Conservation (phyloP, 208 protist genomes). For the Crithidia thermophila region DNA sequence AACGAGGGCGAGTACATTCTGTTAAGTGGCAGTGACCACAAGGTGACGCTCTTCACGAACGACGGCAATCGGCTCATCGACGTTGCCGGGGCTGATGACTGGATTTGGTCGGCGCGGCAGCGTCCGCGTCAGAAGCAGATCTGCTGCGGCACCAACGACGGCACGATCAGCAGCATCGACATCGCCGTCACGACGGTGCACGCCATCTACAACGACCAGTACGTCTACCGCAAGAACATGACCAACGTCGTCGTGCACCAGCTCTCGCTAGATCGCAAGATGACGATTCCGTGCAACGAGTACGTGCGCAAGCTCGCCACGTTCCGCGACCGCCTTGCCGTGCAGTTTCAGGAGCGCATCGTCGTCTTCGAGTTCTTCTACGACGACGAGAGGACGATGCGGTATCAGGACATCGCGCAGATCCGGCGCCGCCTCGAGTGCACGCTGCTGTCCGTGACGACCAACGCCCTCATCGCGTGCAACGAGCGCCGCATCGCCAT, state of each 20-base stretch:
- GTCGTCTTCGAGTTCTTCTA: constrained; percentile 95
- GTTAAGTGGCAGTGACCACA: constrained; percentile 92
- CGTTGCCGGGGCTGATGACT: constrained; percentile 76
- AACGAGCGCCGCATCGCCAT: constrained; percentile 86
- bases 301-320: constrained; percentile 96
- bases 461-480: constrained; percentile 90
- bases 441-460: constrained; percentile 92
- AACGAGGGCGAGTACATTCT: constrained; percentile 93
- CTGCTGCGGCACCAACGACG: constrained; percentile 91
- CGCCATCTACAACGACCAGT: constrained; percentile 95
- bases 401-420: constrained; percentile 91
- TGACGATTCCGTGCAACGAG: constrained; percentile 94
- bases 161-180: constrained; percentile 88
- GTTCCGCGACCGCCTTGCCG: constrained; percentile 94
- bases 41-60: constrained; percentile 90
- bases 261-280: constrained; percentile 80
- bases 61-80: constrained; percentile 88
- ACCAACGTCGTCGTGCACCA: constrained; percentile 97
- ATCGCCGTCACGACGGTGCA: constrained; percentile 92
- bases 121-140: constrained; percentile 83
- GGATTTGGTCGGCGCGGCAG: constrained; percentile 83
- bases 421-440: constrained; percentile 93
- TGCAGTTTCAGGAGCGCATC: constrained; percentile 93
- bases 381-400: constrained; percentile 88
- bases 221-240: constrained; percentile 96